Conservation (phyloP, 306 rosid genomes). For the Myrica gale region DNA sequence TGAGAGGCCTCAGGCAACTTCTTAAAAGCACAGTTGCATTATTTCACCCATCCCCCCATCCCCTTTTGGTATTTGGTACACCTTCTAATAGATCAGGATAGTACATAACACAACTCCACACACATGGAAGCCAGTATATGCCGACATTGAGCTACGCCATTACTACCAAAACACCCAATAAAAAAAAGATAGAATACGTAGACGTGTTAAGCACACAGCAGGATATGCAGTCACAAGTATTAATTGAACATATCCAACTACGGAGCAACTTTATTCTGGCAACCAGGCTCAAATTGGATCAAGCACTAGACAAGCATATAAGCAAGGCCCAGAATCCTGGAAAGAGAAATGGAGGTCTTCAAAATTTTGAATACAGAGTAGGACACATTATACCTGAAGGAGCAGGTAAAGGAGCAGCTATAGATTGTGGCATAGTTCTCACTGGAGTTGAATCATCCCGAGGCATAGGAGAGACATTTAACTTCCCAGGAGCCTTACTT, state of each 20-base stretch:
- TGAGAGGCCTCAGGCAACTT: background rate
- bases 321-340: background rate
- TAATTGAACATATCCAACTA: background rate
- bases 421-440: slow-evolving; percentile 62
- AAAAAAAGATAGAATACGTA: background rate
- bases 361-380: slow-evolving; percentile 6
- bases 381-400: slow-evolving; percentile 57
- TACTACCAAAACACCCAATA: background rate
- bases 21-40: background rate
- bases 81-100: background rate
- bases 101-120: background rate
- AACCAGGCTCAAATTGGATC: slow-evolving; percentile 14
- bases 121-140: background rate
- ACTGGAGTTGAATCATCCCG: slow-evolving; percentile 61
- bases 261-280: slow-evolving; percentile 15
- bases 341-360: background rate
- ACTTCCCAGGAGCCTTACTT: slow-evolving; percentile 75
- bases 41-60: background rate
- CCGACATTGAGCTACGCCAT: background rate
- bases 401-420: slow-evolving; percentile 60
- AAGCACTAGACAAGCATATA: background rate
- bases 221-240: background rate
- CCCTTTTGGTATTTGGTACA: background rate
- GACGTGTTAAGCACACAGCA: background rate
- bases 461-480: slow-evolving; percentile 69